Evolutionary conservation across 441 rosid species (phyloP).

Genomic region (Breynia disticha): DNA sequence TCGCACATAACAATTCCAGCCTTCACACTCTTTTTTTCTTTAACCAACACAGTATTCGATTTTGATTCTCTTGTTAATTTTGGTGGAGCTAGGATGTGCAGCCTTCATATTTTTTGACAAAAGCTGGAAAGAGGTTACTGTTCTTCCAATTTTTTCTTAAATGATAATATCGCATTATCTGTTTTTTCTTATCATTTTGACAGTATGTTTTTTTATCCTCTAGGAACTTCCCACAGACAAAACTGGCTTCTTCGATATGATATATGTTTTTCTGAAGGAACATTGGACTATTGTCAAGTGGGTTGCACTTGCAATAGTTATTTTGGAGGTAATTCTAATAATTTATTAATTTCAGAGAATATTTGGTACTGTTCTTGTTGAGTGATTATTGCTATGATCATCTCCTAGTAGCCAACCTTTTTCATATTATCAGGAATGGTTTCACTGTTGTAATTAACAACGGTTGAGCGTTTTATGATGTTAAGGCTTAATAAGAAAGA

Average conservation of each 20-base stretch:
- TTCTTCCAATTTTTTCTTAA: not conserved
- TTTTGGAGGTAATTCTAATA: slow-evolving; percentile 60
- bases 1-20: not conserved
- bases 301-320: slow-evolving; percentile 85
- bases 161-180: not conserved
- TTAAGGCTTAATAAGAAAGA: no score
- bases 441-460: no score
- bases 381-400: no score
- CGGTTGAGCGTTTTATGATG: no score
- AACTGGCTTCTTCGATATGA: slow-evolving; percentile 71
- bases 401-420: no score
- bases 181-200: slow-evolving; percentile 1
- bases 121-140: slow-evolving; percentile 78
- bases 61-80: slow-evolving; percentile 71
- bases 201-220: slow-evolving; percentile 12
- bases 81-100: slow-evolving; percentile 79
- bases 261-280: slow-evolving; percentile 68
- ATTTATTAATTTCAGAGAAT: slow-evolving; percentile 1
- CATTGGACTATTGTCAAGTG: slow-evolving; percentile 80
- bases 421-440: no score
- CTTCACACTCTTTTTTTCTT: slow-evolving; percentile 33
- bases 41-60: slow-evolving; percentile 69
- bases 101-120: slow-evolving; percentile 85
- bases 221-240: slow-evolving; percentile 85
- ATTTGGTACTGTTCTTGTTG: not conserved